Evolutionary conservation across 805 yeast genomes (phyloP).

Genomic region (Kluyveromyces nonfermentans): DNA sequence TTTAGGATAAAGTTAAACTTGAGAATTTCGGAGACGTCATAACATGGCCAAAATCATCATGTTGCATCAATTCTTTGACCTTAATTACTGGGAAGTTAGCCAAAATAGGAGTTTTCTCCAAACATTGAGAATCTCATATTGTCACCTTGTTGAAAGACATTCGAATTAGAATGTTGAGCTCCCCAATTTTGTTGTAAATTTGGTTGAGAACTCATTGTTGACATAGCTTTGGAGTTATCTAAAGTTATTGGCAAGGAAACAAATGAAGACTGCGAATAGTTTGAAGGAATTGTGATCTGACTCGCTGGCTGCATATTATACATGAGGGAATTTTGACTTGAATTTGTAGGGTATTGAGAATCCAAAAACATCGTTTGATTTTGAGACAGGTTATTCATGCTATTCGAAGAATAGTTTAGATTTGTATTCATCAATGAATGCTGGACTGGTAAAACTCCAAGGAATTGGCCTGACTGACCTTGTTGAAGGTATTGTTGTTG

Average conservation of each 20-base stretch:
- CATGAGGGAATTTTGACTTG: not conserved
- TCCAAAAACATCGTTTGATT: not conserved
- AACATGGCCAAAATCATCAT: not conserved
- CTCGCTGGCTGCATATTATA: not conserved
- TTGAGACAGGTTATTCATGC: not conserved
- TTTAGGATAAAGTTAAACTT: too few relatives aligned
- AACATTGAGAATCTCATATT: slow-evolving; percentile 2
- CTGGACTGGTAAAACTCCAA: not conserved
- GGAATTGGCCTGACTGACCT: not conserved
- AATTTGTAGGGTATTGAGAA: slow-evolving; percentile 3
- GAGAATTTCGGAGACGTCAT: not conserved
- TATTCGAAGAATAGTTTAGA: slow-evolving; percentile 1
- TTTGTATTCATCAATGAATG: slow-evolving; percentile 4
- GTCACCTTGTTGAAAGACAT: slow-evolving; percentile 1
- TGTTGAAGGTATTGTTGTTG: slow-evolving; percentile 1
- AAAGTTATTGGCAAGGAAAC: slow-evolving; percentile 3
- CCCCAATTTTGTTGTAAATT: slow-evolving; percentile 1
- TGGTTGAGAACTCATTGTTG: slow-evolving; percentile 1
- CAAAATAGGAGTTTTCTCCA: slow-evolving; percentile 2
- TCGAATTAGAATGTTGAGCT: not conserved
- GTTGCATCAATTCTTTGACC: not conserved
- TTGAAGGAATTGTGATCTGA: not conserved
- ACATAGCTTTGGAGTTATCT: not conserved
- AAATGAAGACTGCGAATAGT: slow-evolving; percentile 2
- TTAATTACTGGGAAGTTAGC: not conserved